Base-by-base conservation (phyloP, 2,329 filamentous ascomycete genomes). In the Calonectria honghensis region DNA sequence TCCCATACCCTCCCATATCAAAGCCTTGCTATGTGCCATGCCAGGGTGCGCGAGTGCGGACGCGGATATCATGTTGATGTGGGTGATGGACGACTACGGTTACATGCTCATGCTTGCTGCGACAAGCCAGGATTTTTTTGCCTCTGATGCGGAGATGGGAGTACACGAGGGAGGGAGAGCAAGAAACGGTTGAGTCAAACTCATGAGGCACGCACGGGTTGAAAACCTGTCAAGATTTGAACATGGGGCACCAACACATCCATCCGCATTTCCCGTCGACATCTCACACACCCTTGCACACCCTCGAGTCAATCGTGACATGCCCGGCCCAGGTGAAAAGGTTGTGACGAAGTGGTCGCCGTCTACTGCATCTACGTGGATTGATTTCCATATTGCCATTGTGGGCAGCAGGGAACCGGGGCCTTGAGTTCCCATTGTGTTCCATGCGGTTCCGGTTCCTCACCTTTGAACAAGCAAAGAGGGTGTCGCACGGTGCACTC, bases 221-320 rank as follows among this genome's bases (percentile, higher is more conserved):
- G 61, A 64, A 68, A 69, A 72, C 20, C 66, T 48, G 76, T 72
- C 77, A 71, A 73, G 70, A 70, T 70, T 74, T 54, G 69, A 78
- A 65, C 73, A 73, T 75, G 78, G 78, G 77, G 73, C 75, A 76
- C 79, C 79, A 81, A 72, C 77, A 80, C 79, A 82, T 81, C 80
- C 79, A 81, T 82, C 80, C 77, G 76, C 76, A 79, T 81, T 79
- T 79, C 73, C 78, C 75, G 77, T 79, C 76, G 70, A 79, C 77
- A 76, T 79, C 75, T 76, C 75, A 70, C 76, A 78, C 79, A 80
- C 78, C 69, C 75, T 64, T 69, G 69, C 80, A 78, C 75, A 72
- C 79, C 79, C 75, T 81, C 75, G 71, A 79, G 73, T 78, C 70
- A 76, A 76, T 76, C 74, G 74, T 74, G 72, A 74, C 75, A 76